Conservation (phyloP, 2,329 filamentous ascomycete genomes). For the Sclerotinia minor region DNA sequence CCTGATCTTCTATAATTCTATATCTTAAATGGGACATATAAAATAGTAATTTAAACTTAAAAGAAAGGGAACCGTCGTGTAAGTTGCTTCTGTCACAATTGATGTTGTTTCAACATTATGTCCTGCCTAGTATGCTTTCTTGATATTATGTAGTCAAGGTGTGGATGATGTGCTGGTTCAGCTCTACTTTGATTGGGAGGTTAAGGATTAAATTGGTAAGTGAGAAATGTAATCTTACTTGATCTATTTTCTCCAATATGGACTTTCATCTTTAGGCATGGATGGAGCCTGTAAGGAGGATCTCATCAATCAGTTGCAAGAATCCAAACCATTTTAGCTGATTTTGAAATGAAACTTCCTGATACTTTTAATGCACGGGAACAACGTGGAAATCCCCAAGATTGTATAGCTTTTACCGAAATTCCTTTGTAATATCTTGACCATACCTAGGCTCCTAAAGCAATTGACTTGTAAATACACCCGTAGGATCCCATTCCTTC, state of each 20-base stretch:
- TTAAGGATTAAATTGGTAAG: not conserved
- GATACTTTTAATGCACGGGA: not conserved
- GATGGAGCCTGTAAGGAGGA: not conserved
- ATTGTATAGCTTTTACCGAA: not conserved
- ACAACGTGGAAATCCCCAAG: not conserved
- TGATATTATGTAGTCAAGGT: not conserved
- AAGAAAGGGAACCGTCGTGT: not conserved
- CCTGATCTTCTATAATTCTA: too few relatives aligned
- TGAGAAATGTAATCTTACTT: not conserved
- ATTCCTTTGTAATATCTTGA: not conserved
- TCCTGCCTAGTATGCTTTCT: not conserved
- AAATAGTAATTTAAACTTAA: not conserved
- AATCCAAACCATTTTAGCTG: not conserved
- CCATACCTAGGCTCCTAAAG: not conserved
- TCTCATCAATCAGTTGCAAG: not conserved
- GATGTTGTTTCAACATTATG: not conserved
- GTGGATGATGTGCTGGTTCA: not conserved
- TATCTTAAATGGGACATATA: too few relatives aligned
- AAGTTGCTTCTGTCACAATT: not conserved
- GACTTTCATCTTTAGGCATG: not conserved
- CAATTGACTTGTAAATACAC: slow-evolving; percentile 13
- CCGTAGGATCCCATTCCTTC: not conserved
- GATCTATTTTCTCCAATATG: not conserved
- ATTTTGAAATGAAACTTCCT: not conserved
- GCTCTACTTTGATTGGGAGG: not conserved